Conservation (phyloP, 352 stramenopile genomes). For the Phytopythium montanum region DNA sequence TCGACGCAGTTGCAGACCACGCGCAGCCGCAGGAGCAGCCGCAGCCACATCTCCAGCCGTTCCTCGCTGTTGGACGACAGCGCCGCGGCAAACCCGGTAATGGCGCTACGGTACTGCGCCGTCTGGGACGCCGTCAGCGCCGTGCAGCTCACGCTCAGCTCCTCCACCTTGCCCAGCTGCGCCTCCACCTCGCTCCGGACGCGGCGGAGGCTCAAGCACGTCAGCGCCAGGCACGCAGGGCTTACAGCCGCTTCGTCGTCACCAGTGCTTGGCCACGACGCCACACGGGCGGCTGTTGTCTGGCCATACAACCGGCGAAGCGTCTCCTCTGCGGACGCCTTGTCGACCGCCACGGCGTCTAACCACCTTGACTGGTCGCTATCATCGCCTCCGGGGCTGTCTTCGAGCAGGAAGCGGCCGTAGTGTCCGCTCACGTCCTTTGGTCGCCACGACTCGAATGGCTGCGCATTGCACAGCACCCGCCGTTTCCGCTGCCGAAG, state of each 20-base stretch:
- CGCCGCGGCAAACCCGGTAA: constrained; percentile 50
- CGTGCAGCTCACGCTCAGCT: constrained; percentile 69
- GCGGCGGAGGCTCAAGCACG: constrained; percentile 59
- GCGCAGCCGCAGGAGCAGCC: constrained; percentile 59
- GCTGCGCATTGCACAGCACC: constrained; percentile 57
- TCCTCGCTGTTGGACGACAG: constrained; percentile 43
- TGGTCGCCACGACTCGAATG: constrained; percentile 57
- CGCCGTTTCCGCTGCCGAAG: constrained; percentile 48
- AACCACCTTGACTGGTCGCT: background rate
- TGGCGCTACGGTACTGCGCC: constrained; percentile 62
- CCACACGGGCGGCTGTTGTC: constrained; percentile 28
- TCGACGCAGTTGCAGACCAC: constrained; percentile 82
- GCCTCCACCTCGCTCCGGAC: constrained; percentile 74
- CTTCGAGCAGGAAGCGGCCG: constrained; percentile 36
- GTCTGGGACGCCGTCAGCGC: constrained; percentile 43
- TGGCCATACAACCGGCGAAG: constrained; percentile 42
- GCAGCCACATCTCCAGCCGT: constrained; percentile 57
- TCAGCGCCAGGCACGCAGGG: constrained; percentile 44
- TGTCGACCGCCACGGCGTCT: constrained; percentile 27
- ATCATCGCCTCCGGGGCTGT: background rate
- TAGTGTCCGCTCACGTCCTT: constrained; percentile 35
- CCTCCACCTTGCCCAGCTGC: constrained; percentile 77
- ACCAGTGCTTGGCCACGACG: constrained; percentile 37
- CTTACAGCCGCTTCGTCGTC: constrained; percentile 30
- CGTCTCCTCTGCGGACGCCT: constrained; percentile 32